Conservation (phyloP, 495 filamentous ascomycete species). For the Pyronema domesticum region DNA sequence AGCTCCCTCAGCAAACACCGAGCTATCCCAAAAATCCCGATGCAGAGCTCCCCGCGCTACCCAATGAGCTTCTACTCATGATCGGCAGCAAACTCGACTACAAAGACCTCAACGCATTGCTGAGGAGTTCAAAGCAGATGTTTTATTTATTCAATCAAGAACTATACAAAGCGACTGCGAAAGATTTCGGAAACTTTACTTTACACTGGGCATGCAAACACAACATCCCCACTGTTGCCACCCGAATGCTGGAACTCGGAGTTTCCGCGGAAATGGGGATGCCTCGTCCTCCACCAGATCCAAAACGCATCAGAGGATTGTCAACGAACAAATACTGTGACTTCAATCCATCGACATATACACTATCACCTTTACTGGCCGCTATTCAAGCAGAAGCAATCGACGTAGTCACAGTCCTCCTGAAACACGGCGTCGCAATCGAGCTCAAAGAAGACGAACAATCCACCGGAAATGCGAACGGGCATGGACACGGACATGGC, state of each 20-base stretch:
- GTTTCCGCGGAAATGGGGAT: neutral
- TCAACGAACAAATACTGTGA: neutral
- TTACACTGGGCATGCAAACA: neutral
- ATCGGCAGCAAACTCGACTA: constrained; percentile 7
- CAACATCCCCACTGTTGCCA: neutral
- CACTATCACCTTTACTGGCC: neutral
- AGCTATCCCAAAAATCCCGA: neutral
- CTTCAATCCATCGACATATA: too few relatives aligned
- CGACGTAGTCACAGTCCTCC: neutral
- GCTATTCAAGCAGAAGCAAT: neutral
- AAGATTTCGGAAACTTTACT: neutral
- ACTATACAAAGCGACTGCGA: constrained; percentile 6
- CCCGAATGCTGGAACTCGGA: neutral
- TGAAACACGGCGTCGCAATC: constrained; percentile 1
- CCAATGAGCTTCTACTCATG: constrained; percentile 11
- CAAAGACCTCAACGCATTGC: constrained; percentile 11
- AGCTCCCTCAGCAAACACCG: too few relatives aligned
- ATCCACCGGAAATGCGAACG: too few relatives aligned
- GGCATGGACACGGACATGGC: neutral
- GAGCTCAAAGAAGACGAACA: neutral
- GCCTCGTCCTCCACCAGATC: neutral
- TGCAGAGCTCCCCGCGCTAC: constrained; percentile 6
- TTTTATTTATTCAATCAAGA: constrained; percentile 8
- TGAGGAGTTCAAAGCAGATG: constrained; percentile 6
- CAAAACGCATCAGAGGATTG: neutral